phyloP scores from a whole-genome alignment of 2,329 filamentous ascomycete species.

The Penicillium hordei region DNA sequence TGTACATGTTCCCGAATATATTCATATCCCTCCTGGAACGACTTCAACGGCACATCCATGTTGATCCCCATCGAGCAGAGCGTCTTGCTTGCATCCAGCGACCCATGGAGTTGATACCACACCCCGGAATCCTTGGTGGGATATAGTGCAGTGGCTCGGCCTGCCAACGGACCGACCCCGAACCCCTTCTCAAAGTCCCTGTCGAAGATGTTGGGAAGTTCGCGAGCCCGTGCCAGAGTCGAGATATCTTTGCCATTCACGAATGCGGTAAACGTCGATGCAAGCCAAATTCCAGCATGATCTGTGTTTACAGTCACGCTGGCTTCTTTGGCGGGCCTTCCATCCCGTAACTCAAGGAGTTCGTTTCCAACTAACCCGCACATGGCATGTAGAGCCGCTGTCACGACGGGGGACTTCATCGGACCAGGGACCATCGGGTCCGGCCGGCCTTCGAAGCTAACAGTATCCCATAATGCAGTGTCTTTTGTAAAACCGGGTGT shows the following conservation, averaged over 20 bases:
- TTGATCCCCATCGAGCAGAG: slow-evolving; percentile 51
- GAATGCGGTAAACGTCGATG: slow-evolving; percentile 40
- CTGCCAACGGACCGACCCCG: slow-evolving; percentile 35
- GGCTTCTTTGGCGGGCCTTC: slow-evolving; percentile 7
- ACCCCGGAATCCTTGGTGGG: slow-evolving; percentile 47
- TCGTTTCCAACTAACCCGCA: slow-evolving; percentile 46
- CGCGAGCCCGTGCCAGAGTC: slow-evolving; percentile 29
- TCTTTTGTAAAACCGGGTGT: slow-evolving; percentile 46
- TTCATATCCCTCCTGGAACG: slow-evolving; percentile 18
- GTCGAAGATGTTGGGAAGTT: slow-evolving; percentile 30
- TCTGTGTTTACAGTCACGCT: slow-evolving; percentile 49
- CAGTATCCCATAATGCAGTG: slow-evolving; percentile 26
- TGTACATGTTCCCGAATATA: slow-evolving; percentile 32
- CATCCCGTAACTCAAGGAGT: slow-evolving; percentile 32
- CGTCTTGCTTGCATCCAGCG: slow-evolving; percentile 46
- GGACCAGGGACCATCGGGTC: slow-evolving; percentile 46
- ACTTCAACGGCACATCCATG: slow-evolving; percentile 20
- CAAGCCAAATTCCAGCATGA: slow-evolving; percentile 49
- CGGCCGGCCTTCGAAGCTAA: slow-evolving; percentile 43
- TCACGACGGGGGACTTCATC: slow-evolving; percentile 45
- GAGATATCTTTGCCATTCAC: slow-evolving; percentile 41
- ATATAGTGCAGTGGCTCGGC: slow-evolving; percentile 49
- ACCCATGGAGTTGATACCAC: slow-evolving; percentile 56
- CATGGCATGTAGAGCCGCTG: slow-evolving; percentile 48
- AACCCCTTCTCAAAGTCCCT: slow-evolving; percentile 45